Base-by-base conservation (phyloP, 257 asterid species). In the Solanum infundibuliforme region DNA sequence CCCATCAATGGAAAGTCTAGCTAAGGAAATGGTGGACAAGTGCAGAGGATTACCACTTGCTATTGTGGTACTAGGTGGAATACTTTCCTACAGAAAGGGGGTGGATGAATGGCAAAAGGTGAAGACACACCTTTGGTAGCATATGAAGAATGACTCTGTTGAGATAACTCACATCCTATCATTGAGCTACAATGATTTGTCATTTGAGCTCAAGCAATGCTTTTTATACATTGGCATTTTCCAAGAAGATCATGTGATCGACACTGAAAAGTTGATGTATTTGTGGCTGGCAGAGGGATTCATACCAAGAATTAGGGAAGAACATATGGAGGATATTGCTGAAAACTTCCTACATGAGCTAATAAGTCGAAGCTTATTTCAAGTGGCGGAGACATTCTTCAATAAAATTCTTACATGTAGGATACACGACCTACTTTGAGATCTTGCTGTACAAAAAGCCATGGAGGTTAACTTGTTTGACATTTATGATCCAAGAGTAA, bases 41-140 rank as follows among this genome's bases (percentile, higher is more conserved):
- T 87, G 86, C 60, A 41, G 65, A 31, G 86, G 89, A 7, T 55
- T 86, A 76, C 85, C 88, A 31, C 88, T 86, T 48, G 85, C 88
- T 3, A 86, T 86, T 62, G 85, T 86, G 60, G 83, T 76, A 12
- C 71, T 86, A 36, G 88, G 72, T 7, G 85, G 85, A 5, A 18
- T 86, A 39, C 71, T 86, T 21, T 86, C 88, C 31, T 23, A 86
- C 52, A 86, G 32, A 58, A 52, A 35, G 1, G 48, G 43, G n/a
- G 43, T 52, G 7, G 87, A 84, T 0, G 34, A 62, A 25, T 84
- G 87, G 87, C 60, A 84, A 31, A 84, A 60, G n/a, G 87, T 84
- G 43, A 38, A 38, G 43, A 38, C 43, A 38, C 43, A 38, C 12
- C 43, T 38, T 38, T 8, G 43, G 43, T 4, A 38, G 43, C 43